phyloP scores from a whole-genome alignment of 371 early-diverging fungal species.

The Syncephalastrum monosporum region DNA sequence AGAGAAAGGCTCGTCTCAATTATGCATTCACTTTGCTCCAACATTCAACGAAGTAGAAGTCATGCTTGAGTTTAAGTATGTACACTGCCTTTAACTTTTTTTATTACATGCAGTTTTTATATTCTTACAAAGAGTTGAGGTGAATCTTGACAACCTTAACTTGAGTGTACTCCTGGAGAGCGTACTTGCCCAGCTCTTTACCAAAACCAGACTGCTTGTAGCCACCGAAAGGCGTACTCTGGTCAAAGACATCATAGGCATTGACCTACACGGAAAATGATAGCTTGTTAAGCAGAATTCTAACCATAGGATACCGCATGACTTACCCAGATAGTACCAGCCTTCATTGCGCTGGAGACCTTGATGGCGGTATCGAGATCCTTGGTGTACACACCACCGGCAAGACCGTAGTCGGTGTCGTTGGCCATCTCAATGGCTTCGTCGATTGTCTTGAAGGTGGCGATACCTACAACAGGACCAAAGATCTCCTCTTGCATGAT shows the following conservation, averaged over 20 bases:
- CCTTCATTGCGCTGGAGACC: slow-evolving; percentile 61
- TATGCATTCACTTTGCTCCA: too few relatives aligned
- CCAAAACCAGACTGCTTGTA: slow-evolving; percentile 85
- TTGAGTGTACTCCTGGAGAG: slow-evolving; percentile 67
- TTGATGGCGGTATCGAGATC: slow-evolving; percentile 64
- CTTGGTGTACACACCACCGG: slow-evolving; percentile 83
- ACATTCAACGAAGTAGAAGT: too few relatives aligned
- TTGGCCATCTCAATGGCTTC: slow-evolving; percentile 80
- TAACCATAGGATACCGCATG: slow-evolving; percentile 36
- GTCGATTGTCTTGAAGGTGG: slow-evolving; percentile 71
- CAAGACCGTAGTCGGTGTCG: slow-evolving; percentile 79
- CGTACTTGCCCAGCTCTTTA: slow-evolving; percentile 73
- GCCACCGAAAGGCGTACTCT: slow-evolving; percentile 84
- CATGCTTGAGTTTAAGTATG: too few relatives aligned
- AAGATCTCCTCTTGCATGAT: slow-evolving; percentile 88
- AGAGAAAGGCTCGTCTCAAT: too few relatives aligned
- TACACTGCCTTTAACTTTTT: too few relatives aligned
- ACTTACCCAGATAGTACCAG: slow-evolving; percentile 79
- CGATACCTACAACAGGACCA: slow-evolving; percentile 86
- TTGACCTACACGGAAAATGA: slow-evolving; percentile 12
- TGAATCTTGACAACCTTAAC: slow-evolving; percentile 65
- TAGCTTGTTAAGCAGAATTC: slow-evolving; percentile 4
- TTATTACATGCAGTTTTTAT: too few relatives aligned
- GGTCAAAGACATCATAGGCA: slow-evolving; percentile 43
- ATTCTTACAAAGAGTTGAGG: slow-evolving; percentile 14